These are phyloP conservation scores for Trametes pubescens DNA, from an alignment of 1,284 basidiomycete genomes.

Conservation along the genomic window DNA sequence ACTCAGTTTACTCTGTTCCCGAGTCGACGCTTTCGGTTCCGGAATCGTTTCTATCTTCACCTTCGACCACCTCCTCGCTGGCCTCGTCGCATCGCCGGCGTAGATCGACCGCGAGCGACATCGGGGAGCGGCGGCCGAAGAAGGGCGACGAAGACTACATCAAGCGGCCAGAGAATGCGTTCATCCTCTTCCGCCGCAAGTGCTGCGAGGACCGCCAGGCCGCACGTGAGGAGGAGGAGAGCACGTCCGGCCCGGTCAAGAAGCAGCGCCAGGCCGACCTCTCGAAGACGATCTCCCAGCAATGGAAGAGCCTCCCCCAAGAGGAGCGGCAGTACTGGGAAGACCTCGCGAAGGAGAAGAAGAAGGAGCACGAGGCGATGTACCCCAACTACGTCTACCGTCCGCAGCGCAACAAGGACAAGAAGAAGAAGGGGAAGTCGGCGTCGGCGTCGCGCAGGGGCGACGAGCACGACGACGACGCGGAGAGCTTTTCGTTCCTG, in stretches of 20 bases:
- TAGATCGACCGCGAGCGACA: slow-evolving; percentile 64
- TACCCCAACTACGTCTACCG: slow-evolving; percentile 82
- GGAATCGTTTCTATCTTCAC: slow-evolving; percentile 42
- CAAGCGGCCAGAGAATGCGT: slow-evolving; percentile 83
- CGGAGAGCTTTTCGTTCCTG: slow-evolving; percentile 62
- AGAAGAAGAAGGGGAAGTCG: slow-evolving; percentile 56
- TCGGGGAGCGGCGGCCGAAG: slow-evolving; percentile 74
- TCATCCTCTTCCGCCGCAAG: slow-evolving; percentile 80
- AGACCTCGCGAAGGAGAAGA: slow-evolving; percentile 63
- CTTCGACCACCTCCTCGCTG: slow-evolving; percentile 43
- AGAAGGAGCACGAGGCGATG: slow-evolving; percentile 65
- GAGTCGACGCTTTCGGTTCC: slow-evolving; percentile 16
- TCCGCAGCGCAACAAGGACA: slow-evolving; percentile 70
- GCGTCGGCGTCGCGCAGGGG: slow-evolving; percentile 41
- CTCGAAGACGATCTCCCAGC: slow-evolving; percentile 79
- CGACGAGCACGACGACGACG: slow-evolving; percentile 57
- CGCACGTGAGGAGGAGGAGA: slow-evolving; percentile 48
- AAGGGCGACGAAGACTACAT: slow-evolving; percentile 83
- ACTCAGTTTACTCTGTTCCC: slow-evolving; percentile 22
- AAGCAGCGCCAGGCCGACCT: slow-evolving; percentile 67
- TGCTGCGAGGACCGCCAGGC: slow-evolving; percentile 75
- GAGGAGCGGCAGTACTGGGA: slow-evolving; percentile 74
- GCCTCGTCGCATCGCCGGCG: slow-evolving; percentile 61
- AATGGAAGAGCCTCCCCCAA: slow-evolving; percentile 69
- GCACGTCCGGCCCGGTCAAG: slow-evolving; percentile 50